Evolutionary conservation across 2,329 filamentous ascomycete species (phyloP), one percentile per base, ranked within the genome.

Genomic region (Juglanconis sp.): DNA sequence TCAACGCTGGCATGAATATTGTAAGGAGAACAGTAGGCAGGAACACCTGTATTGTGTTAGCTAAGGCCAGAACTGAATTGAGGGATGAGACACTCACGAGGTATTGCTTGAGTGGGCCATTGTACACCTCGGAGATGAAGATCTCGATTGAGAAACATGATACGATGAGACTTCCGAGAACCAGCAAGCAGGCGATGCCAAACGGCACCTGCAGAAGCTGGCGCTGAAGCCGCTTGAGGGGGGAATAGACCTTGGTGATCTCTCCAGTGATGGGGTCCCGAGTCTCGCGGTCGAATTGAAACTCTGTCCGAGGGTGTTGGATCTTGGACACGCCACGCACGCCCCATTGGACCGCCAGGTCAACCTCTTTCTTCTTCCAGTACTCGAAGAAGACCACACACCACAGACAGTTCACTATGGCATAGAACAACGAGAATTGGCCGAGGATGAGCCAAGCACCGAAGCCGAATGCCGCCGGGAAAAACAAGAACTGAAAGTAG

Each of bases 121-220:
- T 84, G 73, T 99, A 98, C 15, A 98, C 87, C 74, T 99, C 92
- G 0, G 90, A 93, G 66, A 99, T 91, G 76, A 98, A 97, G 36
- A 98, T 91, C 72, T 99, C 95, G 63, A 97, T 91, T 7, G 88
- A 90, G 73, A 98, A 98, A 70, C 91, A 95, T 13, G 86, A 86
- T 11, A 90, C 87, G 65, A 98, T 96, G 67, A 98, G 79, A 17
- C 87, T 86, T 1, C 94, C 94, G 6, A 98, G 82, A 1, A 89
- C 83, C 31, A 87, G 60, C 7, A 88, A 78, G 36, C 92, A 93
- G 10, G 86, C 80, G 5, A 96, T 72, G 0, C 91, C 91, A 74
- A 99, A 97, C 0, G 93, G 93, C 2, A 96, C 78, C 70, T 96
- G 89, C 15, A 96, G 79, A 49, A 94, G 72, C 73, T 97, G 93